These are phyloP conservation scores for Neurospora sp. DNA, from an alignment of 495 filamentous ascomycete genomes.

Conservation along the genomic window DNA sequence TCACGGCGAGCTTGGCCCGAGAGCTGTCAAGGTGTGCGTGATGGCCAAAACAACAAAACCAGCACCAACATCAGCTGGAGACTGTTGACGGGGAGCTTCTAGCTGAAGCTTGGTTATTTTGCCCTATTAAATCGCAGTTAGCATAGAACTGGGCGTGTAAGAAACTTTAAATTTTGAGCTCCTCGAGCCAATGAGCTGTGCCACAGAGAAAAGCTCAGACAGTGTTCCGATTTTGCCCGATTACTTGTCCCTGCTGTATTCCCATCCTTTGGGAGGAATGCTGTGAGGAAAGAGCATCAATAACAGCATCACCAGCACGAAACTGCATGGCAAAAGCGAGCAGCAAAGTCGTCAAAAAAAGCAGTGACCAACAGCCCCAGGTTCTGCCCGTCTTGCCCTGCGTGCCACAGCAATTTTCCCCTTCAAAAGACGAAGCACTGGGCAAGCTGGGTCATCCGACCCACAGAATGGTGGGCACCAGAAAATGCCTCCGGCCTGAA, in stretches of 20 bases:
- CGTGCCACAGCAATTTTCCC: constrained; percentile 18
- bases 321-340: background rate
- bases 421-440: background rate
- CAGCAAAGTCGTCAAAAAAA: background rate
- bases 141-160: background rate
- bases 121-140: background rate
- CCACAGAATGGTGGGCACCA: constrained; percentile 17
- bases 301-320: background rate
- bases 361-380: background rate
- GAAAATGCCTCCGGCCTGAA: constrained; percentile 17
- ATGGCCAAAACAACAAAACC: background rate
- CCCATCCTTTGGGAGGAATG: background rate
- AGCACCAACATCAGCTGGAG: background rate
- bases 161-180: background rate
- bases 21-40: background rate
- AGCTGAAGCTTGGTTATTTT: background rate
- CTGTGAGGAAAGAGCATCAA: background rate
- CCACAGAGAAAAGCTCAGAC: background rate
- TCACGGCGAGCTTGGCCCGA: background rate
- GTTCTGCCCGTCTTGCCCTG: background rate
- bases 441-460: constrained; percentile 11
- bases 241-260: background rate
- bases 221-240: background rate
- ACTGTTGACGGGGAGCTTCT: background rate
- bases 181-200: background rate